A percentile compares a stretch with the other conserved stretches of the same genome.
phyloP scores from a whole-genome alignment of 768 basidiomycete genomes.

The Tylopilus sp. region DNA sequence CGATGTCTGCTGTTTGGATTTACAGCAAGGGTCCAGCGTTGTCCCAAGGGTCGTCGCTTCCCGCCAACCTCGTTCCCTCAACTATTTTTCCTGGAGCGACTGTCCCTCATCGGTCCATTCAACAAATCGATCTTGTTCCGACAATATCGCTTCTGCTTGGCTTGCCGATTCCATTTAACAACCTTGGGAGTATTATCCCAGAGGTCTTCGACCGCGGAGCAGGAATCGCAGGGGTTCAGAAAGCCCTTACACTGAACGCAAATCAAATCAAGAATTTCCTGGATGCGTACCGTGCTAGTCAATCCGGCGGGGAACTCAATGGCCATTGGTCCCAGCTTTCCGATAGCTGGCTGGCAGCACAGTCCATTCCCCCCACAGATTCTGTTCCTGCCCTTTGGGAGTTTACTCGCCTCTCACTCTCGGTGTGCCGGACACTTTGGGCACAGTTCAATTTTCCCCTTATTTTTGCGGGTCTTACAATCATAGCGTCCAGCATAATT shows the following conservation, averaged over 20 bases:
- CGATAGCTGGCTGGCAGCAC: constrained; percentile 40
- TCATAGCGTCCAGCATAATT: constrained; percentile 55
- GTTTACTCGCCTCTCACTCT: constrained; percentile 36
- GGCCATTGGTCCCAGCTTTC: constrained; percentile 55
- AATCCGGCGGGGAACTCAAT: constrained; percentile 72
- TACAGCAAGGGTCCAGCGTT: constrained; percentile 76
- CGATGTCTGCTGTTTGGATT: constrained; percentile 84
- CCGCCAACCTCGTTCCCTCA: constrained; percentile 50
- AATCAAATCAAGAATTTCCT: constrained; percentile 77
- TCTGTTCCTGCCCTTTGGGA: constrained; percentile 15
- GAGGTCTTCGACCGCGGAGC: constrained; percentile 71
- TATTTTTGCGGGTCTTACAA: constrained; percentile 68
- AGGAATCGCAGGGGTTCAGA: constrained; percentile 38
- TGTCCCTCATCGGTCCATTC: constrained; percentile 57
- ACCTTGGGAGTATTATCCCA: constrained; percentile 87
- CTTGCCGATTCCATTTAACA: constrained; percentile 93
- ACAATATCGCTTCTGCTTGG: constrained; percentile 87
- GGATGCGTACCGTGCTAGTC: constrained; percentile 65
- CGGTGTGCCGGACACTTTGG: constrained; percentile 83
- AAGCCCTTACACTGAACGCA: constrained; percentile 67
- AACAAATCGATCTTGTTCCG: constrained; percentile 93
- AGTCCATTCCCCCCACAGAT: constrained; percentile 21
- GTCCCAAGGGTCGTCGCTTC: constrained; percentile 36
- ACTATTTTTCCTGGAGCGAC: constrained; percentile 58
- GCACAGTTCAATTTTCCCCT: constrained; percentile 85